phyloP scores from a whole-genome alignment of 2,329 filamentous ascomycete species.

The Cadophora sp. region DNA sequence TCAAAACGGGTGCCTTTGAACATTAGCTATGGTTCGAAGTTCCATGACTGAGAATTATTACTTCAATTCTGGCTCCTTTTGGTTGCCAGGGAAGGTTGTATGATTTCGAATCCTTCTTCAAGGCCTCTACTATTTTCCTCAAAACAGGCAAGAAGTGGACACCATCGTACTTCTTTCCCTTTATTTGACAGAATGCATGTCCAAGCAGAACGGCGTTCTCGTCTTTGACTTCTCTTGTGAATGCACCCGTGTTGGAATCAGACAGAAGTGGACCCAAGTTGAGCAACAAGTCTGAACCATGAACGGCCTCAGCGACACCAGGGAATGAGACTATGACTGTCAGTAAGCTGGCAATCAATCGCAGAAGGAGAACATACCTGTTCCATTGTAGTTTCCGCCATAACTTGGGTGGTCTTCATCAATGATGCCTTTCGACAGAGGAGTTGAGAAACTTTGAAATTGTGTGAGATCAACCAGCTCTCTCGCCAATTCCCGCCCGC shows the following conservation, averaged over 20 bases:
- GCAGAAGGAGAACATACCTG: slow-evolving; percentile 42
- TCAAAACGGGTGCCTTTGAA: slow-evolving; percentile 27
- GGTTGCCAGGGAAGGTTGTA: slow-evolving; percentile 26
- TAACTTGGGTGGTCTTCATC: slow-evolving; percentile 55
- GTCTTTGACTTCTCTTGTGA: slow-evolving; percentile 47
- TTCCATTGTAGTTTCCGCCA: slow-evolving; percentile 56
- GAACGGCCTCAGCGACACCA: slow-evolving; percentile 47
- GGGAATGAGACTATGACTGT: slow-evolving; percentile 35
- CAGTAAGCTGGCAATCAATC: slow-evolving; percentile 1
- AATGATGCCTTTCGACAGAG: slow-evolving; percentile 57
- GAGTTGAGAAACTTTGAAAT: slow-evolving; percentile 55
- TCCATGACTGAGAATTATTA: not conserved
- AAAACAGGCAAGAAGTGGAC: slow-evolving; percentile 77
- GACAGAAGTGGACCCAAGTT: slow-evolving; percentile 55
- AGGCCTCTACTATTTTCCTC: slow-evolving; percentile 61
- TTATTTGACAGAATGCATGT: slow-evolving; percentile 38
- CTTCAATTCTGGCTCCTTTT: slow-evolving; percentile 26
- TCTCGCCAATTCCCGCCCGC: slow-evolving; percentile 39
- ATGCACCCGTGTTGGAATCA: slow-evolving; percentile 53
- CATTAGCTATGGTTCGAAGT: not conserved
- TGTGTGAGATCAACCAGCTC: slow-evolving; percentile 50
- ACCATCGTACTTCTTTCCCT: slow-evolving; percentile 35
- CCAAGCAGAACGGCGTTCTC: slow-evolving; percentile 30
- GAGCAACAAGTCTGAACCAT: slow-evolving; percentile 52
- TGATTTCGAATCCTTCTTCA: slow-evolving; percentile 31